These are phyloP conservation scores for Scutellaria galericulata DNA, from an alignment of 257 asterid species.

Conservation along the genomic window DNA sequence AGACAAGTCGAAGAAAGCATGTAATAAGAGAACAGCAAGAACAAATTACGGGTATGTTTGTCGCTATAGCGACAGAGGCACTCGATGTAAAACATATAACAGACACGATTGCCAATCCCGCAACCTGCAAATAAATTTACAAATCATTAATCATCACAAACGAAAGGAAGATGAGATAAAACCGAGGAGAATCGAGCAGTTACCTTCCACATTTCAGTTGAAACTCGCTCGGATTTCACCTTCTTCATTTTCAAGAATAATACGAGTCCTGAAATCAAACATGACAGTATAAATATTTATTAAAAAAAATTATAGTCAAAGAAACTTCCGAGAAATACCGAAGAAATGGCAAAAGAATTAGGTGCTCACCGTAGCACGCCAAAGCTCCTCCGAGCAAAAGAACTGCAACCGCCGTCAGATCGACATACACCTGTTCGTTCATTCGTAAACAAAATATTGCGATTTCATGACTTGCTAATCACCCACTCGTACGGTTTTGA, in stretches of 20 bases:
- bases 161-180: neutral
- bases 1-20: constrained; percentile 7
- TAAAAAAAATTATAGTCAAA: neutral
- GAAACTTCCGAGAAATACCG: too few relatives aligned
- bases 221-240: constrained; percentile 73
- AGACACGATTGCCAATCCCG: constrained; percentile 73
- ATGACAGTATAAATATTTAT: neutral
- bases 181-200: neutral
- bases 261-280: constrained; percentile 57
- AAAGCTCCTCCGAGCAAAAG: constrained; percentile 72
- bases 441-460: neutral
- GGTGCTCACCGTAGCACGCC: constrained; percentile 73
- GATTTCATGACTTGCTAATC: constrained; percentile 8
- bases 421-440: constrained; percentile 69
- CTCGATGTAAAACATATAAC: constrained; percentile 67
- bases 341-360: neutral
- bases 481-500: neutral
- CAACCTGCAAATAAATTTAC: constrained; percentile 48
- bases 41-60: constrained; percentile 66
- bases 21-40: constrained; percentile 4
- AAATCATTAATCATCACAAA: neutral
- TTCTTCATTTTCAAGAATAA: constrained; percentile 78
- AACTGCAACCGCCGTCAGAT: constrained; percentile 61
- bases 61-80: constrained; percentile 59
- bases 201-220: constrained; percentile 82